Conservation (phyloP, 257 asterid genomes). For the Rhazya stricta region DNA sequence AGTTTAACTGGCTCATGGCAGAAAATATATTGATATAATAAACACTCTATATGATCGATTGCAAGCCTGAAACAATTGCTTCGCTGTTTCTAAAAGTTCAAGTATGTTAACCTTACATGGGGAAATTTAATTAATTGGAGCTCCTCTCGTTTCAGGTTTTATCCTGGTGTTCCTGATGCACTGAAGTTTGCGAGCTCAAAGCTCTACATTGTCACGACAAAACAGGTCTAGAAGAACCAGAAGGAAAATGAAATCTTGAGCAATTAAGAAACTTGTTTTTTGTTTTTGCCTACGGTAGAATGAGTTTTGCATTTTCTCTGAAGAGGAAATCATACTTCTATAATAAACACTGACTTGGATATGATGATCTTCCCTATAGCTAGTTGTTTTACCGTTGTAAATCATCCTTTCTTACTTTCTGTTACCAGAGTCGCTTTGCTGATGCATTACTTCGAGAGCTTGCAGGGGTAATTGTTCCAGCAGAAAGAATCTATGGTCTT, state of each 20-base stretch:
- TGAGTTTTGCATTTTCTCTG: neutral
- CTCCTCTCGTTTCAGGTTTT: conserved; percentile 51
- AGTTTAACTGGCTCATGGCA: neutral
- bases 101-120: neutral
- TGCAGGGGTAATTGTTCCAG: conserved; percentile 71
- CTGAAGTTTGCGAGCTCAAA: conserved; percentile 86
- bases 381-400: neutral
- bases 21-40: neutral
- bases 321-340: neutral
- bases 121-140: conserved; percentile 8
- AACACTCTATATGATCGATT: too few species aligned
- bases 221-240: conserved; percentile 46
- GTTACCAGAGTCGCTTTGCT: conserved; percentile 70
- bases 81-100: neutral
- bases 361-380: too few species aligned
- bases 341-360: neutral
- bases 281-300: neutral
- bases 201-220: conserved; percentile 86
- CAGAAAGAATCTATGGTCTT: conserved; percentile 78
- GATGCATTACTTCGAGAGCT: conserved; percentile 81
- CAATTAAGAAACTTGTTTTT: neutral
- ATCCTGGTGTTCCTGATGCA: conserved; percentile 95
- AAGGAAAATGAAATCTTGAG: neutral
- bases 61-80: neutral
- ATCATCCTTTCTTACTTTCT: conserved; percentile 13